Base-by-base conservation (phyloP, 768 basidiomycete genomes). In the Pleurotus tuoliensis region DNA sequence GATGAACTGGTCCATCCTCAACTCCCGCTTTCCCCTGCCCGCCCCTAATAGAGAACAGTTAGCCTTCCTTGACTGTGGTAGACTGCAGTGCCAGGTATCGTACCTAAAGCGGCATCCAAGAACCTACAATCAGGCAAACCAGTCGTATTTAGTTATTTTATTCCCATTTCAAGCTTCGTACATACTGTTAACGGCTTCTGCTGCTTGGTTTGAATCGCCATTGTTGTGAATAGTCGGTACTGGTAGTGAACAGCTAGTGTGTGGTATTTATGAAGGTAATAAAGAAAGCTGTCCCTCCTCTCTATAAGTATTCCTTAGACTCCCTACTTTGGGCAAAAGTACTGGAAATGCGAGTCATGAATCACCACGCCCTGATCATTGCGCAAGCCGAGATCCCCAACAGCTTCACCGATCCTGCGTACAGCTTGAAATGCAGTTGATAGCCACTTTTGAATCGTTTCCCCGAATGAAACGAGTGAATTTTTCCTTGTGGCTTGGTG, bases 1-100 rank as follows among this genome's bases (percentile, higher is more conserved):
- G 77, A 61, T 82, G 79, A 56, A 87, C 84, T 3, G 88, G 88
- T 34, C 81, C 86, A 38, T 77, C 72, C 69, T 87, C 87, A 8
- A 87, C 84, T n/a, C 87, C 86, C 4, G 76, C 62, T 64, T 75
- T 78, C 24, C 51, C 51, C 51, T 53, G 51, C 7, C 51, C 51
- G 24, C 51, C 51, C 51, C 51, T 53, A 25, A 53, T 7, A 22
- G 20, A 41, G 37, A 9, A 53, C 30, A 34, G 9, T 34, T 11
- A 34, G 30, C 30, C 11, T 34, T 11, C 30, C 3, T 34, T 34
- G 30, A 34, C 30, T 44, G 41, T 6, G 41, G 2, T 16, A 16
- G 41, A n/a, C 41, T 43, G 41, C 41, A n/a, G 41, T 44, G n/a
- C 25, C 20, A 39, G 51, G 39, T 38, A 53, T 12, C 51, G 20